Base-by-base conservation (phyloP, 208 protist species). In the Wallacemonas rigidus region DNA sequence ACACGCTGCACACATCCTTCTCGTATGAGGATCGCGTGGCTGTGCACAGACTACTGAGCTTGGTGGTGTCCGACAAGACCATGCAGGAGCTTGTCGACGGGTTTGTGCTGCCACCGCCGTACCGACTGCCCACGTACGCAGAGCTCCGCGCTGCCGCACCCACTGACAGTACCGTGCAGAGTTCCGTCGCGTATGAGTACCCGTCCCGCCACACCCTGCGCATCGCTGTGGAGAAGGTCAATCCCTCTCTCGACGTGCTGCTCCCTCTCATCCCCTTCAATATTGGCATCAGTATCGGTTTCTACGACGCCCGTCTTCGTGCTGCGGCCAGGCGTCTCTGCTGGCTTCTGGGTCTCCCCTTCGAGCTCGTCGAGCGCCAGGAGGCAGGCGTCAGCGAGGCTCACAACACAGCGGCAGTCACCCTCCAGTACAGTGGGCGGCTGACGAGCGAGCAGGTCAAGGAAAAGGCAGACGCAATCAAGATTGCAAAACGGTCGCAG, bases 251-350 rank as follows among this genome's bases (percentile, higher is more conserved):
- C 2, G 88, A 94, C 64, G 75, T 71, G 40, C 41, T 89, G 14
- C 67, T 94, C 15, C 79, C 83, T 47, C 75, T 88, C 17, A 68
- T 94, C 41, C 89, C 91, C 14, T 83, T 94, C 48, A 85, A 88
- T 69, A 65, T 96, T 1, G 85, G 81, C 7, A 43, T 92, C 44
- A 69, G 81, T 1, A 67, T 88, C 12, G 88, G 83, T 35, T 26
- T 76, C 0, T 96, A 96, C 68, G 87, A 94, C 50, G 88, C 91
- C 2, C 80, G 85, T 9, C 79, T 94, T 38, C 88, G 89, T 4
- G 87, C 87, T 0, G 88, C 83, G 14, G 70, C 76, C 2, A 71
- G 86, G n/a, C 86, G 91, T 1, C 78, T 96, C 3, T 93, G 83
- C 65, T 90, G 86, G 79, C 56, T 93, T 7, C 80, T 94, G 39